Evolutionary conservation across 2,329 filamentous ascomycete genomes (phyloP).

Genomic region (Teratosphaeria nubilosa): DNA sequence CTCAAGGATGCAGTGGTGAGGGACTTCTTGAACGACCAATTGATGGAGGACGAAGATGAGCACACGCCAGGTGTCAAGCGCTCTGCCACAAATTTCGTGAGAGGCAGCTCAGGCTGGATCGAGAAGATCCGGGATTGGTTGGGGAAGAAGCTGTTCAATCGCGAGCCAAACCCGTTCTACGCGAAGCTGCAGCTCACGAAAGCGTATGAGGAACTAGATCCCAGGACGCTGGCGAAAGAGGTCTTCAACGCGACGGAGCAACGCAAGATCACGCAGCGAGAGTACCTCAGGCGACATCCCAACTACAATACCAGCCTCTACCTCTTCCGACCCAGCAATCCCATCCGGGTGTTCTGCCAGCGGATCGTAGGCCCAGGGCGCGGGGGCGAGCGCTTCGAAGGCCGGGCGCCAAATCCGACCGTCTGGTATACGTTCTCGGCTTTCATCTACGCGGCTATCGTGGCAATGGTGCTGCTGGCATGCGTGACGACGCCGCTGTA

Average conservation of each 20-base stretch:
- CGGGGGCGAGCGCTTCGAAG: slow-evolving; percentile 77
- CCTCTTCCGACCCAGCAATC: slow-evolving; percentile 70
- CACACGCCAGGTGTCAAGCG: slow-evolving; percentile 2
- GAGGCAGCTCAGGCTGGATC: slow-evolving; percentile 7
- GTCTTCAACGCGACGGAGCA: slow-evolving; percentile 74
- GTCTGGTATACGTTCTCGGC: slow-evolving; percentile 91
- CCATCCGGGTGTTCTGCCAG: slow-evolving; percentile 73
- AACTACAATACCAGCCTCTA: slow-evolving; percentile 89
- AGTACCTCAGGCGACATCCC: slow-evolving; percentile 78
- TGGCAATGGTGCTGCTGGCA: slow-evolving; percentile 94
- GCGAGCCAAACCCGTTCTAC: slow-evolving; percentile 92
- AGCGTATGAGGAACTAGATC: slow-evolving; percentile 69
- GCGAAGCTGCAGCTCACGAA: slow-evolving; percentile 62
- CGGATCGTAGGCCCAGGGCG: slow-evolving; percentile 82
- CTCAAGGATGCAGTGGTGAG: slow-evolving; percentile 90
- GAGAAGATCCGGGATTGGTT: slow-evolving; percentile 6
- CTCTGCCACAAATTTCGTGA: slow-evolving; percentile 4
- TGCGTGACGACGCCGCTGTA: slow-evolving; percentile 92
- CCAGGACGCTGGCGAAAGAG: slow-evolving; percentile 79
- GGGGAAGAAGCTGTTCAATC: slow-evolving; percentile 15
- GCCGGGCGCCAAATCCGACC: slow-evolving; percentile 76
- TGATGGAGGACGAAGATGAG: slow-evolving; percentile 19
- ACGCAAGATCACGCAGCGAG: slow-evolving; percentile 77
- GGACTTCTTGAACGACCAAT: slow-evolving; percentile 79
- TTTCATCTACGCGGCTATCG: slow-evolving; percentile 85